Conservation (phyloP, 2,329 filamentous ascomycete genomes). For the Colletotrichum spaethianum region DNA sequence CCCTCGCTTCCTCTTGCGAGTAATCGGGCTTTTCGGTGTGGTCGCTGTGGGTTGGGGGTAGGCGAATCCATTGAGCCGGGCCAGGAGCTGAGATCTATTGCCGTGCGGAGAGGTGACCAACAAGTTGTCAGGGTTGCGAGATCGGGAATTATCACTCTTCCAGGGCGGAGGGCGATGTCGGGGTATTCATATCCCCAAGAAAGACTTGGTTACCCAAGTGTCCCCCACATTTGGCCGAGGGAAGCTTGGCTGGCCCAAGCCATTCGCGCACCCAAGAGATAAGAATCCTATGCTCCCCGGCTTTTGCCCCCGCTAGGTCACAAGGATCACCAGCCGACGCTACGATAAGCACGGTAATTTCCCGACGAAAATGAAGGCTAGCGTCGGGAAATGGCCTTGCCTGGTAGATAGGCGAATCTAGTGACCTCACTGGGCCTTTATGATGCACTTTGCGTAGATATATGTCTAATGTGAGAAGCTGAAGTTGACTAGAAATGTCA, state of each 20-base stretch:
- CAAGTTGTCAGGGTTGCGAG: not conserved
- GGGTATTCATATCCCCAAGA: slow-evolving; percentile 27
- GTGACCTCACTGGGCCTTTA: slow-evolving; percentile 26
- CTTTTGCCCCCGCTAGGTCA: slow-evolving; percentile 22
- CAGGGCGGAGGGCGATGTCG: slow-evolving; percentile 29
- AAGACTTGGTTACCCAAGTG: slow-evolving; percentile 7
- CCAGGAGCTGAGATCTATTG: not conserved
- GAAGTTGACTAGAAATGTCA: not conserved
- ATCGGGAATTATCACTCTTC: slow-evolving; percentile 23
- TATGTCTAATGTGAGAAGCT: slow-evolving; percentile 12
- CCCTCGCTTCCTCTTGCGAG: slow-evolving; percentile 34
- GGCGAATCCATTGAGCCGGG: slow-evolving; percentile 25
- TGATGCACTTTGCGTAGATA: slow-evolving; percentile 27
- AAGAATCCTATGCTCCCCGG: slow-evolving; percentile 29
- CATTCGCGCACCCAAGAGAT: slow-evolving; percentile 15
- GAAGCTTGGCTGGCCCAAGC: slow-evolving; percentile 6
- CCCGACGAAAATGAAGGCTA: slow-evolving; percentile 22
- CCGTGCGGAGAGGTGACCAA: slow-evolving; percentile 1
- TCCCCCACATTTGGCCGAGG: slow-evolving; percentile 35
- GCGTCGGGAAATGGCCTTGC: slow-evolving; percentile 20
- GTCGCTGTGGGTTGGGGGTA: not conserved
- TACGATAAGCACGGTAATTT: slow-evolving; percentile 23
- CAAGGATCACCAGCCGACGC: slow-evolving; percentile 29
- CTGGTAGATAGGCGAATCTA: slow-evolving; percentile 35
- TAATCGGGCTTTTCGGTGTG: slow-evolving; percentile 20